Base-by-base conservation (phyloP, 768 basidiomycete genomes). In the Tephrocybe sp. region DNA sequence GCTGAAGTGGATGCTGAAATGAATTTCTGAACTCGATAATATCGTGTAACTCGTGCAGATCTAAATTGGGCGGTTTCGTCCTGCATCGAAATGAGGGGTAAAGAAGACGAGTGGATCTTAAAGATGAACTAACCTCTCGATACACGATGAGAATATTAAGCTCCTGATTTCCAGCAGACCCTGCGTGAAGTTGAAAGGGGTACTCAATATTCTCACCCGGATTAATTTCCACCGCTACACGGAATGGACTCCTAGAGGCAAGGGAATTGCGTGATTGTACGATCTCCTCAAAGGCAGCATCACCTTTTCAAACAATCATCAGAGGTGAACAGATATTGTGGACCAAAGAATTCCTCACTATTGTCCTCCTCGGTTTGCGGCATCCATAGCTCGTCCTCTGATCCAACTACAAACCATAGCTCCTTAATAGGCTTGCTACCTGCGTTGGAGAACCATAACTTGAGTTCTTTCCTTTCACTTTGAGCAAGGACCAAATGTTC, bases 111-210 rank as follows among this genome's bases (percentile, higher is more conserved):
- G 8, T 34, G 5, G 17, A 35, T 6, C 26, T 33, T 12, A 26
- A 42, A 8, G 36, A 22, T 19, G 20, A 14, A 60, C 62, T n/a
- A 36, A 70, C 63, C 68, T 84, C 78, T 58, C 85, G 78, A 68
- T 82, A 90, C 0, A 83, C 75, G 63, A 92, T 79, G 12, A 93
- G 66, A 7, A 89, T 57, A 47, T 70, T 74, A 10, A 92, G 68
- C 40, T 82, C 77, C 33, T 76, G 73, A 35, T 69, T 68, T 20
- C 79, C 82, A 5, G 68, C 49, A 0, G 63, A 58, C 44, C 77
- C 72, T 4, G 80, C 80, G 55, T 85, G 82, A 43, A 85, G 59
- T 3, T 76, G 63, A 19, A 91, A 44, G 4, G 77, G 70, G n/a
- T 89, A 49, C 38, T 80, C 71, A 4, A 76, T 58, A 36, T 67